Evolutionary conservation across 1,284 basidiomycete species (phyloP).

Genomic region (Ustilago xerochloae): DNA sequence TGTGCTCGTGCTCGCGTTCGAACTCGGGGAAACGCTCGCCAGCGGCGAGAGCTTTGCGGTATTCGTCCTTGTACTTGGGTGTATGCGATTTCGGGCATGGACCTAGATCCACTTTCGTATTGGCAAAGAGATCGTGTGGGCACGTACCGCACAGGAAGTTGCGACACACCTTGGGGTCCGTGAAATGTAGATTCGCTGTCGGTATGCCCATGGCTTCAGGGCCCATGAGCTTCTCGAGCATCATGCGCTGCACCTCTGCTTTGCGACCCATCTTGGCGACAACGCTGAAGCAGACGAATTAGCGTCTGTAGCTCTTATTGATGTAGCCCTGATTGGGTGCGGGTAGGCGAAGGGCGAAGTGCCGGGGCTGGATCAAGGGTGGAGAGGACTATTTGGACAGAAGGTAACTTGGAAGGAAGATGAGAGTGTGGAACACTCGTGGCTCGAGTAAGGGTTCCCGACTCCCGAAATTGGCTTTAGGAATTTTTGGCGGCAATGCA

Average conservation of each 20-base stretch:
- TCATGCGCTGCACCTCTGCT: slow-evolving; percentile 87
- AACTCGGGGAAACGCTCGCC: slow-evolving; percentile 69
- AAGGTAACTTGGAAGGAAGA: not conserved
- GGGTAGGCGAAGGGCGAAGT: not conserved
- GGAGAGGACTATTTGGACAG: not conserved
- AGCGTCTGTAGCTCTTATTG: slow-evolving; percentile 6
- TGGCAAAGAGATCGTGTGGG: slow-evolving; percentile 96
- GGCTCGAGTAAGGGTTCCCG: slow-evolving; percentile 1
- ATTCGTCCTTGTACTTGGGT: slow-evolving; percentile 92
- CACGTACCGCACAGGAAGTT: slow-evolving; percentile 98
- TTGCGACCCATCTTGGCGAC: slow-evolving; percentile 61
- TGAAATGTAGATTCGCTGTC: slow-evolving; percentile 81
- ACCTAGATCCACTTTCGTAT: slow-evolving; percentile 99
- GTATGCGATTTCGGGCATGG: slow-evolving; percentile 97
- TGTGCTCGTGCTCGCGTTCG: slow-evolving; percentile 79
- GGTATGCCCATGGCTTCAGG: slow-evolving; percentile 63
- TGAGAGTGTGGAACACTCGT: not conserved
- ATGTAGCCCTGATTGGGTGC: too few relatives aligned
- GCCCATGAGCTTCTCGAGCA: slow-evolving; percentile 76
- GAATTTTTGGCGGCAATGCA: slow-evolving; percentile 22
- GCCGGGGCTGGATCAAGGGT: not conserved
- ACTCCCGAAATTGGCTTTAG: slow-evolving; percentile 14
- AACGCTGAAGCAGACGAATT: slow-evolving; percentile 1
- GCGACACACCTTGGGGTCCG: slow-evolving; percentile 97
- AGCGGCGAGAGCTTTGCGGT: slow-evolving; percentile 80